Evolutionary conservation across 176 grass and related monocot species (phyloP).

Genomic region (Eragrostis nindensis): DNA sequence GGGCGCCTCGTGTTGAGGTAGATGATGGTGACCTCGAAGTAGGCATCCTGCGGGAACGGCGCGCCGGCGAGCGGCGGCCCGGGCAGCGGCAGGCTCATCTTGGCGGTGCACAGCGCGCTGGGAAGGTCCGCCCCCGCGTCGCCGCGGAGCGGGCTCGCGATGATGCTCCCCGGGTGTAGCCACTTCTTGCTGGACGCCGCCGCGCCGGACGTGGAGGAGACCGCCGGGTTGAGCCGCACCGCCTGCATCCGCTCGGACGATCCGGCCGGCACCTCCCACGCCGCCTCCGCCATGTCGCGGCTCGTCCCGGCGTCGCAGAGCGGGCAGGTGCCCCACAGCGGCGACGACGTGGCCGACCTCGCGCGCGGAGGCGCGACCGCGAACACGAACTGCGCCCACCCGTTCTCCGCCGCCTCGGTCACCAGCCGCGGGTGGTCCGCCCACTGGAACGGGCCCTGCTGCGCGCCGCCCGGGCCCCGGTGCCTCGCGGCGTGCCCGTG

Average conservation of each 20-base stretch:
- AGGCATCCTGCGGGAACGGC: slow-evolving; percentile 88
- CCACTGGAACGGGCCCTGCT: slow-evolving; percentile 69
- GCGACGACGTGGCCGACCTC: slow-evolving; percentile 31
- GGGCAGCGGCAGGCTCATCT: slow-evolving; percentile 80
- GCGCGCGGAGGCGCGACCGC: slow-evolving; percentile 34
- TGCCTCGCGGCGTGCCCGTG: slow-evolving; percentile 15
- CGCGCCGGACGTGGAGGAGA: background rate
- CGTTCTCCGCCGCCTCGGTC: slow-evolving; percentile 81
- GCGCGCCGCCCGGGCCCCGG: slow-evolving; percentile 21
- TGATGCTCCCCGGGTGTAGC: slow-evolving; percentile 30
- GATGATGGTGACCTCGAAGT: slow-evolving; percentile 92
- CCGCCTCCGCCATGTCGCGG: slow-evolving; percentile 46
- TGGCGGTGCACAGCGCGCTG: slow-evolving; percentile 41
- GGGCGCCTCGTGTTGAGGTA: slow-evolving; percentile 63
- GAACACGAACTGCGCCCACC: slow-evolving; percentile 89
- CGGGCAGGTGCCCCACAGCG: slow-evolving; percentile 48
- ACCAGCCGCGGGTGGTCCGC: slow-evolving; percentile 70
- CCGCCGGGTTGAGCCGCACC: slow-evolving; percentile 69
- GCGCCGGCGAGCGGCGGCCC: slow-evolving; percentile 67
- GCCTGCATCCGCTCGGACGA: slow-evolving; percentile 88
- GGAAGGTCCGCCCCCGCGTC: background rate
- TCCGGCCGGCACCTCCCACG: slow-evolving; percentile 64
- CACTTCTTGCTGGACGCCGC: slow-evolving; percentile 34
- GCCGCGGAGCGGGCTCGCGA: slow-evolving; percentile 47
- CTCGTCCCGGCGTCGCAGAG: slow-evolving; percentile 48